phyloP scores from a whole-genome alignment of 202 grass and related monocot genomes.

The Eragrostis tef region DNA sequence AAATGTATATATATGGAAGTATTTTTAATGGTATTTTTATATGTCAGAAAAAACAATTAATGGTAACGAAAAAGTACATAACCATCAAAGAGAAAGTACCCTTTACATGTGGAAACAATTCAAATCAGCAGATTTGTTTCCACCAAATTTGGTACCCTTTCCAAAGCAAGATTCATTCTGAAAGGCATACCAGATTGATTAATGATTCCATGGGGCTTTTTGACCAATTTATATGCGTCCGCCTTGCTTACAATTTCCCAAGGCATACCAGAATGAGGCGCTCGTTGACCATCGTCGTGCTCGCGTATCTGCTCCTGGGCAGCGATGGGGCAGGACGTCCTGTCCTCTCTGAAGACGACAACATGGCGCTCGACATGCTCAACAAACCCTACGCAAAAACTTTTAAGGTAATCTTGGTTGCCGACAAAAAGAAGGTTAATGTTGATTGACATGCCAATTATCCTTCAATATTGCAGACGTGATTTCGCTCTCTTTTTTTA shows the following conservation, averaged over 20 bases:
- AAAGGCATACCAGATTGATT: not conserved
- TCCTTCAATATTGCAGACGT: not conserved
- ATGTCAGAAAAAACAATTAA: not conserved
- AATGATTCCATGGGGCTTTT: too few species aligned
- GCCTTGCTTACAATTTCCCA: not conserved
- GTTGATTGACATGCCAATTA: not conserved
- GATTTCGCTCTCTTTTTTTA: not conserved
- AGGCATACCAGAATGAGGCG: not conserved
- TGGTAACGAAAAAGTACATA: not conserved
- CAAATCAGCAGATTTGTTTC: not conserved
- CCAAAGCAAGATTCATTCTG: not conserved
- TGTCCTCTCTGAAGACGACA: not conserved
- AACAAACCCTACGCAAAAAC: slow-evolving; percentile 35
- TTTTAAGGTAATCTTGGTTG: slow-evolving; percentile 28
- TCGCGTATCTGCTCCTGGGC: slow-evolving; percentile 3
- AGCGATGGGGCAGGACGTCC: not conserved
- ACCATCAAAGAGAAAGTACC: not conserved
- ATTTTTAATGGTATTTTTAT: too few species aligned
- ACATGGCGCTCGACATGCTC: slow-evolving; percentile 26
- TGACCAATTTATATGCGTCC: not conserved
- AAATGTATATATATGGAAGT: too few species aligned
- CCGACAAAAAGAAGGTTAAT: not conserved
- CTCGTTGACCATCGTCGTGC: not conserved
- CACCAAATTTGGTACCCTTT: not conserved
- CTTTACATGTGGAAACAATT: not conserved